Conservation (phyloP, 192 early-diverging fungal species). For the Chytriomyces confervae region DNA sequence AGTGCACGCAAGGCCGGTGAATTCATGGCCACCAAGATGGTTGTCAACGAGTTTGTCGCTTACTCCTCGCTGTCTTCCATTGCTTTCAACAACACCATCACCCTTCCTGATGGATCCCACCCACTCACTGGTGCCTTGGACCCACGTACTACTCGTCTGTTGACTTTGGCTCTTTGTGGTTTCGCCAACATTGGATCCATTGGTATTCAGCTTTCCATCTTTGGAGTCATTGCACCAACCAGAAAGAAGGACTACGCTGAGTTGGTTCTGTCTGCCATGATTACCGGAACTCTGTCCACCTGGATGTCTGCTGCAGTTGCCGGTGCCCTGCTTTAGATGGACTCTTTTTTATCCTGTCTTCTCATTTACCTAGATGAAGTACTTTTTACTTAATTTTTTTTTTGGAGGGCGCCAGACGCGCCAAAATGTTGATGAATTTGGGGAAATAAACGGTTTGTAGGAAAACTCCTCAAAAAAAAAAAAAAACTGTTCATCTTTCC, state of each 20-base stretch:
- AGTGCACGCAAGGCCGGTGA: slow-evolving; percentile 65
- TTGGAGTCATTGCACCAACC: slow-evolving; percentile 77
- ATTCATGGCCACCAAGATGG: slow-evolving; percentile 76
- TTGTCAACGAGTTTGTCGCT: slow-evolving; percentile 90
- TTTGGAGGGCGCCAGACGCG: not conserved
- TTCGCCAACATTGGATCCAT: slow-evolving; percentile 86
- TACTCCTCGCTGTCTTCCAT: slow-evolving; percentile 52
- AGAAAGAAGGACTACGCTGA: slow-evolving; percentile 72
- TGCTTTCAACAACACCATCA: slow-evolving; percentile 7
- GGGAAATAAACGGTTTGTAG: slow-evolving; percentile 2
- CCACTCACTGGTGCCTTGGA: slow-evolving; percentile 25
- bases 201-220: slow-evolving; percentile 79
- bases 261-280: slow-evolving; percentile 78
- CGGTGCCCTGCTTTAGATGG: slow-evolving; percentile 55
- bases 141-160: slow-evolving; percentile 41
- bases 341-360: not conserved
- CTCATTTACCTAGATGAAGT: not conserved
- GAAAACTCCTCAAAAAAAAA: not conserved
- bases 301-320: slow-evolving; percentile 82
- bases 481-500: not conserved
- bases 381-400: slow-evolving; percentile 9
- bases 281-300: slow-evolving; percentile 80
- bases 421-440: not conserved
- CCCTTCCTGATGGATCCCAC: slow-evolving; percentile 14
- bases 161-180: slow-evolving; percentile 82